Base-by-base conservation (phyloP, 768 basidiomycete genomes). In the Amanita jacksonii region DNA sequence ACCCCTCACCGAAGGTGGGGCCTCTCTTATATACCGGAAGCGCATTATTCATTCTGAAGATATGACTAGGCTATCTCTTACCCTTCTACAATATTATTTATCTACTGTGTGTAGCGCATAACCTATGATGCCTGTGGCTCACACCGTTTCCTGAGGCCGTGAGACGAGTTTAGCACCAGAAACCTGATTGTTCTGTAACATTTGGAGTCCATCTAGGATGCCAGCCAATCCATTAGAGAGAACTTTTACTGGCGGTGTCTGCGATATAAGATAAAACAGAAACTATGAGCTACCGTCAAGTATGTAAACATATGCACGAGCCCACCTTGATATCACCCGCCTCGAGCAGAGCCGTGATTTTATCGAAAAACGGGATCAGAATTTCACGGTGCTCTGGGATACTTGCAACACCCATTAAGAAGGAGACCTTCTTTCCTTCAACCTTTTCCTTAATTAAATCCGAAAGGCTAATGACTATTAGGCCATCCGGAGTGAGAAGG, bases 81-180 rank as follows among this genome's bases (percentile, higher is more conserved):
- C n/a, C n/a, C n/a, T n/a, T n/a, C n/a, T n/a, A n/a, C n/a, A n/a
- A n/a, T n/a, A n/a, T n/a, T n/a, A n/a, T n/a, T n/a, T n/a, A n/a
- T n/a, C n/a, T n/a, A n/a, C n/a, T n/a, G n/a, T n/a, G n/a, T n/a
- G n/a, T n/a, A n/a, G n/a, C n/a, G n/a, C n/a, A n/a, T n/a, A n/a
- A n/a, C n/a, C n/a, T 28, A 28, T 28, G 6, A 6, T 28, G 12
- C 12, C 27, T 28, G 27, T 12, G 7, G 12, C 27, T 28, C 27
- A 12, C 27, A 28, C 27, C 27, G 27, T 49, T 6, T 49, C 50
- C 30, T 51, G 50, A 12, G 53, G 54, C 15, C 36, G 37, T 1
- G 43, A 54, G 9, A 60, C 42, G 4, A 60, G 36, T 43, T 60
- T 60, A 8, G 52, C 42, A 4, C 56, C 58, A 33, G 57, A 58